These are phyloP conservation scores for Colletotrichum plurivorum DNA, from an alignment of 2,329 filamentous ascomycete genomes.

Conservation along the genomic window DNA sequence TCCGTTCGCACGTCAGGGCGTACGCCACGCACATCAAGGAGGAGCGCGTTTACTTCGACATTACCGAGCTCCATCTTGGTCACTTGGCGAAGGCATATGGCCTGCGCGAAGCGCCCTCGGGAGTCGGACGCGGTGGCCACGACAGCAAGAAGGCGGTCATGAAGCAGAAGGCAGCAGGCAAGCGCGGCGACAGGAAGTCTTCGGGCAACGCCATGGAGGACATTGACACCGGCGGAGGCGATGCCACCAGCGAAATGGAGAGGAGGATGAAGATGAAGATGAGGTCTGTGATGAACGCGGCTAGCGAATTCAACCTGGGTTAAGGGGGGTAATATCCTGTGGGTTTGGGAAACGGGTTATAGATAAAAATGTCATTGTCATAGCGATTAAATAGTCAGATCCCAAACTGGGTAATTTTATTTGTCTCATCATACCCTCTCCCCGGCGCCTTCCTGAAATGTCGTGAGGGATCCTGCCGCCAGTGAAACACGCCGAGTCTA, in stretches of 20 bases:
- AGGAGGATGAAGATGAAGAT: slow-evolving; percentile 77
- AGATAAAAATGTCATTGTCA: slow-evolving; percentile 31
- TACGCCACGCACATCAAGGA: slow-evolving; percentile 94
- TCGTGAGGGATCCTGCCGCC: too few species aligned
- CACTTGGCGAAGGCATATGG: slow-evolving; percentile 96
- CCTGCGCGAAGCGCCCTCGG: slow-evolving; percentile 87
- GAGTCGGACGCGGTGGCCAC: slow-evolving; percentile 76
- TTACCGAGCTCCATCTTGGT: slow-evolving; percentile 90
- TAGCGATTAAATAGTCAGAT: slow-evolving; percentile 36
- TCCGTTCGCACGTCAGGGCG: slow-evolving; percentile 91
- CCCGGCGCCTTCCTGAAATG: not conserved
- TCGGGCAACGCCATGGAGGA: slow-evolving; percentile 47
- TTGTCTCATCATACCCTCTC: not conserved
- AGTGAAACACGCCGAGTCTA: not conserved
- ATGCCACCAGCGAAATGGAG: slow-evolving; percentile 64
- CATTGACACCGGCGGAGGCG: slow-evolving; percentile 42
- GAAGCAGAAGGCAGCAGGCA: slow-evolving; percentile 47
- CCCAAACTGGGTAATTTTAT: slow-evolving; percentile 28
- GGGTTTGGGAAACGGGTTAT: slow-evolving; percentile 20
- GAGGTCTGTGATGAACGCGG: slow-evolving; percentile 67
- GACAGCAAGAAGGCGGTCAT: slow-evolving; percentile 59
- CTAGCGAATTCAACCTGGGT: slow-evolving; percentile 79
- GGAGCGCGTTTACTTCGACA: slow-evolving; percentile 91
- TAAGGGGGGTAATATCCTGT: slow-evolving; percentile 48
- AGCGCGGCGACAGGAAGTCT: slow-evolving; percentile 39